Conservation (phyloP, 148 eudicot genomes). For the Suaeda aralocaspica region DNA sequence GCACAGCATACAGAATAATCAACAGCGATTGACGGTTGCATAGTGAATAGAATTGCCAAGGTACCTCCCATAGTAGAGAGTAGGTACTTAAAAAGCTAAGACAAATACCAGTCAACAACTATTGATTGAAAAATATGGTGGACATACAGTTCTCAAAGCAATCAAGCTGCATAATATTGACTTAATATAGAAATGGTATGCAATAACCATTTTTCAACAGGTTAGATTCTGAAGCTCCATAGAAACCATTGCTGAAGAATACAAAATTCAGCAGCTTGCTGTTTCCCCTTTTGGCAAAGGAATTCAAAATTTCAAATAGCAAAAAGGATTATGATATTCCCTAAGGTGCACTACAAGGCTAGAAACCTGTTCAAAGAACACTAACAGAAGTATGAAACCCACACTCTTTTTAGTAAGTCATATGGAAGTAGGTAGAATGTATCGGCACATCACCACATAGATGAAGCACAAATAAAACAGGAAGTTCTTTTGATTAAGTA, state of each 20-base stretch:
- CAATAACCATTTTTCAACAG: background rate
- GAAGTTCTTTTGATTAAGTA: slow-evolving; percentile 13
- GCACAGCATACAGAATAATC: background rate
- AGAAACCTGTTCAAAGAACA: background rate
- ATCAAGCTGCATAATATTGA: background rate
- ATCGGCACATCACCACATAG: background rate
- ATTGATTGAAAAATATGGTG: no score
- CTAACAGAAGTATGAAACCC: background rate
- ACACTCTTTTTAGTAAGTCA: background rate
- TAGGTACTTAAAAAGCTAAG: background rate
- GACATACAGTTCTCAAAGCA: background rate
- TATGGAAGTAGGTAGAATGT: background rate
- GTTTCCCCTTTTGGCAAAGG: background rate
- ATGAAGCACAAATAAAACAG: background rate
- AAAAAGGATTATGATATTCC: background rate
- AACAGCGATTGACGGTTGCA: background rate
- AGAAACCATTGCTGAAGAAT: background rate
- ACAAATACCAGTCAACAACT: background rate
- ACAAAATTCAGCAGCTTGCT: background rate
- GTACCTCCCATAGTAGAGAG: background rate
- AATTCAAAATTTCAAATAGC: slow-evolving; percentile 2
- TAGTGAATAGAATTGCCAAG: background rate
- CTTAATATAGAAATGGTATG: background rate
- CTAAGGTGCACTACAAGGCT: background rate
- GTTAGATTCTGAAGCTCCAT: background rate